These are phyloP conservation scores for Oemleria cerasiformis DNA, from an alignment of 306 rosid genomes.

Conservation along the genomic window DNA sequence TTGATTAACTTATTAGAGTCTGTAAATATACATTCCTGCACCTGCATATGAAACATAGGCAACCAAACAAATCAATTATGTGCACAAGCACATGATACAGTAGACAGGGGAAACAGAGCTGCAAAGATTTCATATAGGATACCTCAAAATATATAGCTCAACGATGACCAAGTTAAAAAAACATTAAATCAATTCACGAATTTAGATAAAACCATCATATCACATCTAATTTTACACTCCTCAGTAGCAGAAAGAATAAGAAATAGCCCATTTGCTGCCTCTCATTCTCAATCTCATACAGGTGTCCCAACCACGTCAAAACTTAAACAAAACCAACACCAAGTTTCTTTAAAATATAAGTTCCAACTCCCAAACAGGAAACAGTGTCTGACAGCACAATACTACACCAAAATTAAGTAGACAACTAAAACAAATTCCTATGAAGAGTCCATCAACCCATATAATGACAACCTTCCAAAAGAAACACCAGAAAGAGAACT, in stretches of 20 bases:
- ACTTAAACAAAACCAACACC: neutral
- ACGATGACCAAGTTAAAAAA: neutral
- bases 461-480: constrained; percentile 6
- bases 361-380: neutral
- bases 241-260: neutral
- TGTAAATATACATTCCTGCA: constrained; percentile 68
- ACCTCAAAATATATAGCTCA: neutral
- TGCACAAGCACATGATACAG: neutral
- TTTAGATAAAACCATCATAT: neutral
- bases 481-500: too few species aligned
- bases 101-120: neutral
- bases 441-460: neutral
- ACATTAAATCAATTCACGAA: neutral
- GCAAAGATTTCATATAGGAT: neutral
- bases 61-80: constrained; percentile 5
- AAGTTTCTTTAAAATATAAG: neutral
- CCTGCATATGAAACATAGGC: constrained; percentile 49
- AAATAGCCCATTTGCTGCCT: neutral
- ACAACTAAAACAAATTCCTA: neutral
- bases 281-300: neutral
- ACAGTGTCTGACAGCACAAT: neutral
- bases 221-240: neutral
- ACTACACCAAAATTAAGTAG: neutral
- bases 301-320: too few species aligned
- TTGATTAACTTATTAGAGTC: constrained; percentile 70